phyloP scores from a whole-genome alignment of 2,329 filamentous ascomycete genomes.

The Macrophomina phaseolina region DNA sequence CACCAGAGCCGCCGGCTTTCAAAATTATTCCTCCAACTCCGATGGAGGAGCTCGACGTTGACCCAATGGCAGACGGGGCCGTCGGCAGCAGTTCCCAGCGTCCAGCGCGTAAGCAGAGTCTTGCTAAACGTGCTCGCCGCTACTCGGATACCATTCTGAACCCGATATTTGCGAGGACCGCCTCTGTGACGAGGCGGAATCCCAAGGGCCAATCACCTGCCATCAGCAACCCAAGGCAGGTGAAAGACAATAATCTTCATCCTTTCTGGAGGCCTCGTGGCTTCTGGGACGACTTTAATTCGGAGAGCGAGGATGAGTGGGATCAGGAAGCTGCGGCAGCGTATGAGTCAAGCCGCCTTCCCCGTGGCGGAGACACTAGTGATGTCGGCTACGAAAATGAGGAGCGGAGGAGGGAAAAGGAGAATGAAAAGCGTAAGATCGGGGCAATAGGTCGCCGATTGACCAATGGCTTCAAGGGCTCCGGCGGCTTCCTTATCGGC shows the following conservation, averaged over 20 bases:
- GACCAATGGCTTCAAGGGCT: conserved; percentile 47
- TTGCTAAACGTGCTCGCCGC: conserved; percentile 51
- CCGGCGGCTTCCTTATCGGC: conserved; percentile 56
- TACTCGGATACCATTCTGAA: conserved; percentile 54
- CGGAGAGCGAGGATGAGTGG: conserved; percentile 45
- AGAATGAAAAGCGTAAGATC: conserved; percentile 20
- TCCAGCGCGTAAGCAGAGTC: conserved; percentile 45
- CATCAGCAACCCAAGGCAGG: conserved; percentile 34
- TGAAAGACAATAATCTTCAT: conserved; percentile 56
- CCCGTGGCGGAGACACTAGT: conserved; percentile 54
- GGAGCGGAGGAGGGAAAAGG: neutral
- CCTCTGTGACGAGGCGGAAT: neutral
- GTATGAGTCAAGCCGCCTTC: conserved; percentile 36
- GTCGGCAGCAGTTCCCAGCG: conserved; percentile 34
- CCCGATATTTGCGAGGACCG: conserved; percentile 43
- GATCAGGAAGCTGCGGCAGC: conserved; percentile 33
- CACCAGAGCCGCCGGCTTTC: conserved; percentile 62
- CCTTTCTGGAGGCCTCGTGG: conserved; percentile 68
- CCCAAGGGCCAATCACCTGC: conserved; percentile 33
- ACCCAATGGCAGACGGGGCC: conserved; percentile 34
- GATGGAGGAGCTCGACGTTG: conserved; percentile 50
- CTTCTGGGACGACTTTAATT: conserved; percentile 64
- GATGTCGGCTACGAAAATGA: conserved; percentile 39
- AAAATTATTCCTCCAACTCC: conserved; percentile 63
- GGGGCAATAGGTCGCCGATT: conserved; percentile 37